A percentile compares a stretch with the other conserved stretches of the same genome.
phyloP scores from a whole-genome alignment of 352 stramenopile genomes.

The Globisporangium radiosum region DNA sequence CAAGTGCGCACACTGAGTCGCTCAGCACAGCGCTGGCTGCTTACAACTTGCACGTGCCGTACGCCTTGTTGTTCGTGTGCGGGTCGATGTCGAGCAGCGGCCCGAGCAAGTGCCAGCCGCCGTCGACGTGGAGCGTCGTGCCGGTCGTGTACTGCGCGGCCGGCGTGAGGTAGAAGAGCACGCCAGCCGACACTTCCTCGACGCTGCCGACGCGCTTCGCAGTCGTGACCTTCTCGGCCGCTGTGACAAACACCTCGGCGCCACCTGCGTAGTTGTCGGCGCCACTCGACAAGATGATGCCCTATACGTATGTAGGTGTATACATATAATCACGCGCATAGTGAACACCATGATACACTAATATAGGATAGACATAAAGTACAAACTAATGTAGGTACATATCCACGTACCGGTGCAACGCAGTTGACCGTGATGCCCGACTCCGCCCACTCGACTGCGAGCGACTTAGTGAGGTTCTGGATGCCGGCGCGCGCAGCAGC shows the following conservation, averaged over 20 bases:
- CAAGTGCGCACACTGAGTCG: background rate
- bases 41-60: constrained; percentile 55
- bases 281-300: constrained; percentile 72
- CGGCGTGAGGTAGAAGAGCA: constrained; percentile 82
- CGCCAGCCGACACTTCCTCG: constrained; percentile 78
- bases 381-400: background rate
- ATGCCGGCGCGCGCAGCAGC: constrained; percentile 88
- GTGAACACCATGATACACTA: too few species aligned
- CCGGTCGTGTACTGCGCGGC: constrained; percentile 84
- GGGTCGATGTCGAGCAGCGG: constrained; percentile 62
- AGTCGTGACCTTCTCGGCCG: constrained; percentile 68
- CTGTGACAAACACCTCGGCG: constrained; percentile 77
- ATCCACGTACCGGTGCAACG: constrained; percentile 70
- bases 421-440: constrained; percentile 91
- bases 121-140: constrained; percentile 73
- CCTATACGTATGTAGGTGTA: constrained; percentile 17
- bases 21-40: background rate
- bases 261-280: constrained; percentile 89
- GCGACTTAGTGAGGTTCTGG: constrained; percentile 92
- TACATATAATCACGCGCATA: too few species aligned
- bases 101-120: constrained; percentile 43
- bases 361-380: background rate
- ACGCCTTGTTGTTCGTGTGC: constrained; percentile 60
- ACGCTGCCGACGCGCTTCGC: constrained; percentile 87
- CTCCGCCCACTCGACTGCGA: constrained; percentile 92